phyloP scores from a whole-genome alignment of 176 grass and related monocot species.

The Metroxylon sagu region DNA sequence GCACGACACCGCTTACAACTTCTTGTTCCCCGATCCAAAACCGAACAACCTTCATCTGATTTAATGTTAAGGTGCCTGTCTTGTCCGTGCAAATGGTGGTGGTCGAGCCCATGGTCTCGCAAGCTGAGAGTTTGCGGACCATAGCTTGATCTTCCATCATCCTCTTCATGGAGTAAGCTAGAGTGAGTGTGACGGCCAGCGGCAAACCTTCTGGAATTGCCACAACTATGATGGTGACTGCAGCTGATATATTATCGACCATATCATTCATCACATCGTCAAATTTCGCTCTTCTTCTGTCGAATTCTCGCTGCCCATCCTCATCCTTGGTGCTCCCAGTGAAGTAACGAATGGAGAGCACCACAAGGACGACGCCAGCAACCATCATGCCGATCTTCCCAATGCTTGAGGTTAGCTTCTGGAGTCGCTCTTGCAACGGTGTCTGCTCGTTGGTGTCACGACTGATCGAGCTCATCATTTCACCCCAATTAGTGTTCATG shows the following conservation, averaged over 20 bases:
- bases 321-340: conserved; percentile 67
- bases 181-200: conserved; percentile 72
- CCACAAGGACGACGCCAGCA: conserved; percentile 47
- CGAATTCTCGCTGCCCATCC: conserved; percentile 30
- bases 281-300: conserved; percentile 20
- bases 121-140: conserved; percentile 70
- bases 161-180: conserved; percentile 91
- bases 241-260: conserved; percentile 64
- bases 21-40: conserved; percentile 54
- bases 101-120: conserved; percentile 88
- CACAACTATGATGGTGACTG: conserved; percentile 90
- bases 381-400: conserved; percentile 69
- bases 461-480: conserved; percentile 72
- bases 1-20: not conserved
- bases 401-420: conserved; percentile 53
- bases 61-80: conserved; percentile 75
- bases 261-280: conserved; percentile 37
- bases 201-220: conserved; percentile 83
- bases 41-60: conserved; percentile 66
- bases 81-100: conserved; percentile 90
- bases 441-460: conserved; percentile 45
- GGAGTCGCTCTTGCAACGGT: conserved; percentile 69
- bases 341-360: conserved; percentile 55
- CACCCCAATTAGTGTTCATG: conserved; percentile 59
- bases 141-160: conserved; percentile 89